Evolutionary conservation across 1,139 yeast species (phyloP).

Genomic region (Lodderomyces orthopsilosis): DNA sequence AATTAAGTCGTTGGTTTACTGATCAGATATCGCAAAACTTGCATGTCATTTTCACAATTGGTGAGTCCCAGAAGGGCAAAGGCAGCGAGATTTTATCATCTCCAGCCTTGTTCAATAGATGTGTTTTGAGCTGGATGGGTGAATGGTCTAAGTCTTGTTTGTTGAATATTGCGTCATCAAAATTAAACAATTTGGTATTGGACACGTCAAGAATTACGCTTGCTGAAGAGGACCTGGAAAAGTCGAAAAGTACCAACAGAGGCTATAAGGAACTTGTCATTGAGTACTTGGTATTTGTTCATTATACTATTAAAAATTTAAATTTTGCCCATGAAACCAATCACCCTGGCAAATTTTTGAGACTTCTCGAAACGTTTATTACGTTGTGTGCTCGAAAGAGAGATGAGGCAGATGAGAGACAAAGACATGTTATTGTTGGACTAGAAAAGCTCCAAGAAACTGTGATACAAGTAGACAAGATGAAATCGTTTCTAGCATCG

Average conservation of each 20-base stretch:
- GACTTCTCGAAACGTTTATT: slow-evolving; percentile 49
- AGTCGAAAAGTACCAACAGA: slow-evolving; percentile 19
- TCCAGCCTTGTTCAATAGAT: slow-evolving; percentile 88
- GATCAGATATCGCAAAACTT: slow-evolving; percentile 65
- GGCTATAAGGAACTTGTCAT: neutral
- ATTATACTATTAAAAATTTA: slow-evolving; percentile 17
- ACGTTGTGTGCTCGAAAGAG: slow-evolving; percentile 43
- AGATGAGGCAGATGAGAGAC: slow-evolving; percentile 57
- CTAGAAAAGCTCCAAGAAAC: slow-evolving; percentile 76
- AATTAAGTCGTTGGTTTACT: slow-evolving; percentile 73
- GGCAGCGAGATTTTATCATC: slow-evolving; percentile 57
- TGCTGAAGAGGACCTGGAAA: slow-evolving; percentile 16
- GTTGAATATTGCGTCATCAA: slow-evolving; percentile 46
- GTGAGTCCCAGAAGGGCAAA: slow-evolving; percentile 47
- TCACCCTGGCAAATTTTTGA: slow-evolving; percentile 48
- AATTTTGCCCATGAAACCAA: neutral
- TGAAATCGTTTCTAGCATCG: slow-evolving; percentile 52
- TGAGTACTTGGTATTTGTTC: slow-evolving; percentile 1
- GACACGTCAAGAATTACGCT: slow-evolving; percentile 38
- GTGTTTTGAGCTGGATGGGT: slow-evolving; percentile 90
- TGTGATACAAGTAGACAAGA: slow-evolving; percentile 63
- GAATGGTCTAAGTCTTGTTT: slow-evolving; percentile 64
- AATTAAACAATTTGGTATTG: slow-evolving; percentile 49
- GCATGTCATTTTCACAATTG: slow-evolving; percentile 80
- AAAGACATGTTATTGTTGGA: slow-evolving; percentile 72